Percentiles rank a stretch among this genome's conserved stretches.
phyloP scores from a whole-genome alignment of 2,329 filamentous ascomycete species.

The Periconia sp. region DNA sequence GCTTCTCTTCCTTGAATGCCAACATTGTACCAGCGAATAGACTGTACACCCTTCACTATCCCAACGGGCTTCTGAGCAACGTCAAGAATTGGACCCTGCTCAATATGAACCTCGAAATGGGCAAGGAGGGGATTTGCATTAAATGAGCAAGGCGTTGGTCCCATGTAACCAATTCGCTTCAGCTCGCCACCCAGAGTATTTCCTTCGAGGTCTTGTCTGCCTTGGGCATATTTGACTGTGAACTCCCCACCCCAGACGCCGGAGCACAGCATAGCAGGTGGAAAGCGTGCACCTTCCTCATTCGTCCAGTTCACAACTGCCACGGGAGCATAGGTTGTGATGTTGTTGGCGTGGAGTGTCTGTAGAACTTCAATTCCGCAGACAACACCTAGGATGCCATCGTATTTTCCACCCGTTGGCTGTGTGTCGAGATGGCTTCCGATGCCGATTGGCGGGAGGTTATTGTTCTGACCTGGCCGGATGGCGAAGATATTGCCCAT shows the following conservation, averaged over 20 bases:
- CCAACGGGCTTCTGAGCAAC: constrained; percentile 54
- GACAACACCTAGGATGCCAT: constrained; percentile 20
- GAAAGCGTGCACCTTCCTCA: constrained; percentile 21
- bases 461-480: constrained; percentile 17
- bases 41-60: constrained; percentile 13
- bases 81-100: constrained; percentile 77
- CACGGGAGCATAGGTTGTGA: constrained; percentile 17
- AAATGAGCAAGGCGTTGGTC: constrained; percentile 7
- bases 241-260: constrained; percentile 17
- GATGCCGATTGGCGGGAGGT: constrained; percentile 16
- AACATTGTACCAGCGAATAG: constrained; percentile 14
- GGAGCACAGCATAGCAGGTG: constrained; percentile 14
- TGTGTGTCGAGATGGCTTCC: constrained; percentile 20
- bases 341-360: constrained; percentile 11
- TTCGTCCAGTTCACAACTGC: constrained; percentile 21
- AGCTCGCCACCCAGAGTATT: constrained; percentile 10
- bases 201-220: constrained; percentile 10
- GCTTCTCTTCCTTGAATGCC: constrained; percentile 9
- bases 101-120: constrained; percentile 81
- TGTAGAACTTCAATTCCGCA: constrained; percentile 17
- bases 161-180: constrained; percentile 12
- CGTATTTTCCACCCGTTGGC: constrained; percentile 19
- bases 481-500: constrained; percentile 23
- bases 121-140: constrained; percentile 66
- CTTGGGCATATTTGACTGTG: constrained; percentile 8